Conservation (phyloP, 208 protist species). For the Trichomonas gallinae region DNA sequence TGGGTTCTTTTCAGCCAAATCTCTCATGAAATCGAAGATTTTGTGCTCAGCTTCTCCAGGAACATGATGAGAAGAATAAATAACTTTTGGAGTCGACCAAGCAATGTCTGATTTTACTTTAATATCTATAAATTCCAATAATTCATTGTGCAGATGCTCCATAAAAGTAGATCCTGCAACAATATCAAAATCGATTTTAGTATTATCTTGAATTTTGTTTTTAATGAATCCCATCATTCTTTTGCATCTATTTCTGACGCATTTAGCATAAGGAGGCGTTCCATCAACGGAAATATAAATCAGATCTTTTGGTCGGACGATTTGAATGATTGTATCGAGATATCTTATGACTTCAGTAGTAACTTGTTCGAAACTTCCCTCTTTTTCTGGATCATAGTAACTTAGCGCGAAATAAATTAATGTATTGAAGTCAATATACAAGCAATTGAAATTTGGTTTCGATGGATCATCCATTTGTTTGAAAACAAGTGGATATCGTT, state of each 20-base stretch:
- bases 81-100: slow-evolving; percentile 69
- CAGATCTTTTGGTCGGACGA: background rate
- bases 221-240: background rate
- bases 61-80: slow-evolving; percentile 41
- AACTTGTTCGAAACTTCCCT: background rate
- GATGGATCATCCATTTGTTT: background rate
- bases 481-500: background rate
- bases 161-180: background rate
- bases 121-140: background rate
- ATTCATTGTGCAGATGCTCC: background rate
- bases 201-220: background rate
- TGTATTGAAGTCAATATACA: slow-evolving; percentile 4
- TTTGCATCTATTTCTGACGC: background rate
- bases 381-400: too few relatives aligned
- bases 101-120: background rate
- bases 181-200: background rate
- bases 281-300: slow-evolving; percentile 13
- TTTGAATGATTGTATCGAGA: background rate
- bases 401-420: background rate
- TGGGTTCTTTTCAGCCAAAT: slow-evolving; percentile 61
- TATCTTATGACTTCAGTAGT: background rate
- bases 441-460: background rate
- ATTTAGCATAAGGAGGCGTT: background rate
- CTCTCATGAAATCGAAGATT: slow-evolving; percentile 94
- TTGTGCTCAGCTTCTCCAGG: slow-evolving; percentile 98